Base-by-base conservation (phyloP, 495 filamentous ascomycete species). In the Xanthoparmelia taractica region DNA sequence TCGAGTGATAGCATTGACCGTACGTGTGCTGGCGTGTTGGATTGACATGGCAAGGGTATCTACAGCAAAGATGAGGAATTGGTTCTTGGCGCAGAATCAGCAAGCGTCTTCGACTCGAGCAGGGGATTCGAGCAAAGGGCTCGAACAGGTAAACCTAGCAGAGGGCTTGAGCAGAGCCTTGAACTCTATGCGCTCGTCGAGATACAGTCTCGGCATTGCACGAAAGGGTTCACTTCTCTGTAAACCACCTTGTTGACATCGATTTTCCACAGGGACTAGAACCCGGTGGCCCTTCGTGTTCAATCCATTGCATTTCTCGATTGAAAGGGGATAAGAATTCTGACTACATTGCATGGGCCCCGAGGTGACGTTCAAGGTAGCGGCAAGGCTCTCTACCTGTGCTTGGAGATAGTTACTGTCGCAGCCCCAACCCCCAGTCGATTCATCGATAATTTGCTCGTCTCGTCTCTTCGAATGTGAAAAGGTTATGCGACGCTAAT, bases 1-100 rank as follows among this genome's bases (percentile, higher is more conserved):
- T 74, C 61, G 70, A 74, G 64, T 63, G 70, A 48, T 67, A 61
- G 66, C 5, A 52, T 31, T 25, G 12, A 6, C 8, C 6, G 48
- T 25, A 27, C 23, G 27, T 52, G 25, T 18, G 48, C 48, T 52
- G 48, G 48, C 48, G 48, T 20, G 18, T 29, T 15, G 48, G 48
- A 4, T 52, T 31, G 27, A 31, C 8, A 52, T 18, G 48, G 27
- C 48, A 52, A 52, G 27, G 27, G 27, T 5, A 52, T 52, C 4
- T 52, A 52, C 15, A 5, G 23, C 10, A 48, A 11, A 13, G 11
- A 18, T 12, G 48, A 27, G 3, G 2, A 18, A 31, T 1, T 31
- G 27, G 12, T 52, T 52, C 48, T 52, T 52, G 48, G 18, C 4
- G 15, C 48, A 48, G 23, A 31, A 27, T 18, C 25, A 52, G 48